phyloP scores from a whole-genome alignment of 148 eudicot genomes.

The Fagopyrum esculentum region DNA sequence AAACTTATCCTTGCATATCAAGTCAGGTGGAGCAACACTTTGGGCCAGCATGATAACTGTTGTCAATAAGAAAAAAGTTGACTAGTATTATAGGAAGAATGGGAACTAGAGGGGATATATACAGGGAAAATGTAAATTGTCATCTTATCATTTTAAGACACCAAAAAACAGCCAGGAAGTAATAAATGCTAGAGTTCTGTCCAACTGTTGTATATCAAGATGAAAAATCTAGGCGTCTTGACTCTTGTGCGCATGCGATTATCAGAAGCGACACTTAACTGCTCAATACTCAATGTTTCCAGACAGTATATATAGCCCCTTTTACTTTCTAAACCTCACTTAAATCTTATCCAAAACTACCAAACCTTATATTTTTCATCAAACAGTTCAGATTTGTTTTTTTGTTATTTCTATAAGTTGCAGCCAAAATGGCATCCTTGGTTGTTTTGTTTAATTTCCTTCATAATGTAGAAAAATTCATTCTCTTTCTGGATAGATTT shows the following conservation, averaged over 20 bases:
- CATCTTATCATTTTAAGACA: not conserved
- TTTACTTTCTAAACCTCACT: not conserved
- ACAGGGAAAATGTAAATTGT: not conserved
- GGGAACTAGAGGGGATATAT: not conserved
- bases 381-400: not conserved
- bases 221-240: not conserved
- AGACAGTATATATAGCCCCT: not conserved
- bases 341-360: not conserved
- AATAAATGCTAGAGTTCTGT: not conserved
- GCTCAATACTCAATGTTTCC: not conserved
- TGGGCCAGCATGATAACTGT: slow-evolving; percentile 90
- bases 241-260: not conserved
- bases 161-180: not conserved
- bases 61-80: slow-evolving; percentile 12
- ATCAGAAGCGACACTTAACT: not conserved
- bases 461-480: not conserved
- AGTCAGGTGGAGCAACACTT: slow-evolving; percentile 49
- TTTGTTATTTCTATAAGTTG: not conserved
- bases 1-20: slow-evolving; percentile 93
- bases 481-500: not conserved
- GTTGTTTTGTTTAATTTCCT: not conserved
- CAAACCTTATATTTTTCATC: not conserved
- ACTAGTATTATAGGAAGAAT: not conserved
- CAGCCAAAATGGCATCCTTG: not conserved
- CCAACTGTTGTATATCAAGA: not conserved